Evolutionary conservation across 2,329 filamentous ascomycete genomes (phyloP).

Genomic region (Aureobasidium sp.): DNA sequence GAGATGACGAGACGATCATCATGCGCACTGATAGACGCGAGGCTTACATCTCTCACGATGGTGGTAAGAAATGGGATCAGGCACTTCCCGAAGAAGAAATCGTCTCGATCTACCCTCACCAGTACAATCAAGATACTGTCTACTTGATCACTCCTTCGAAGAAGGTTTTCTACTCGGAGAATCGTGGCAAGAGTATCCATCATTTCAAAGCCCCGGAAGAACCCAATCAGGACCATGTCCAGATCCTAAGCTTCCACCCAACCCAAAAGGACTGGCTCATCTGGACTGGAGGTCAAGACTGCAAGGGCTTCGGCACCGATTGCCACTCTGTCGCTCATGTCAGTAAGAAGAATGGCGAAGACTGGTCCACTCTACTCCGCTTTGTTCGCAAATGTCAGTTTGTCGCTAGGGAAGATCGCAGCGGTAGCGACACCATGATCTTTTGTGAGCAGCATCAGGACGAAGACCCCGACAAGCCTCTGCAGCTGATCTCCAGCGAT

Average conservation of each 20-base stretch:
- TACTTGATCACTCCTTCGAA: conserved; percentile 82
- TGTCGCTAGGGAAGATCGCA: conserved; percentile 69
- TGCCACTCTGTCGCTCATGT: conserved; percentile 82
- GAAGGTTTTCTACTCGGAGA: conserved; percentile 80
- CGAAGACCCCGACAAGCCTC: conserved; percentile 65
- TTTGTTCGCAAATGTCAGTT: conserved; percentile 90
- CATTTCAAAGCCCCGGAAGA: conserved; percentile 75
- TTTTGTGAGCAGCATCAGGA: conserved; percentile 71
- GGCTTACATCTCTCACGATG: conserved; percentile 82
- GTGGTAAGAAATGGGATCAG: conserved; percentile 86
- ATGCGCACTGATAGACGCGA: conserved; percentile 65
- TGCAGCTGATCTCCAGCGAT: conserved; percentile 79
- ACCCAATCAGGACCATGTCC: conserved; percentile 54
- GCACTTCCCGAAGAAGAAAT: conserved; percentile 75
- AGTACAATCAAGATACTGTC: conserved; percentile 83
- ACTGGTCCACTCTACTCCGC: conserved; percentile 79
- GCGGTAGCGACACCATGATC: conserved; percentile 69
- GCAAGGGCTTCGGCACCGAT: conserved; percentile 58
- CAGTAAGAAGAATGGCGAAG: conserved; percentile 78
- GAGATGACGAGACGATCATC: conserved; percentile 77
- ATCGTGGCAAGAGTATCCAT: conserved; percentile 79
- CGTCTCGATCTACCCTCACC: conserved; percentile 77
- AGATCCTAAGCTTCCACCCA: conserved; percentile 83
- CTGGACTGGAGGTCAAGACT: conserved; percentile 81
- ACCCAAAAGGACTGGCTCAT: conserved; percentile 90